These are phyloP conservation scores for Casuarina glauca DNA, from an alignment of 306 rosid species.

Conservation along the genomic window DNA sequence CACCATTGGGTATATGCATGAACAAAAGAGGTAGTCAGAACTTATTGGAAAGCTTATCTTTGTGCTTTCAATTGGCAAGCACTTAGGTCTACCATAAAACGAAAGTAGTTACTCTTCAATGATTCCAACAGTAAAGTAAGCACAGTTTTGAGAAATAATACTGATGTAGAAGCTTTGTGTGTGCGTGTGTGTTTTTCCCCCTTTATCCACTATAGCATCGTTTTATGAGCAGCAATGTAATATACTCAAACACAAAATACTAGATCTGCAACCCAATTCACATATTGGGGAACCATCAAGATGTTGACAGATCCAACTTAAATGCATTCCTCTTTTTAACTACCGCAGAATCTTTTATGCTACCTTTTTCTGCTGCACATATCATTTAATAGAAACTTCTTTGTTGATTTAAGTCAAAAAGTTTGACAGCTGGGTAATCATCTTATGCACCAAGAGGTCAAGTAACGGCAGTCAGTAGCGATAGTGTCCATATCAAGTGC, in stretches of 20 bases:
- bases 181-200: background rate
- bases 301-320: conserved; percentile 3
- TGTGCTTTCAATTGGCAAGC: conserved; percentile 6
- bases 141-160: background rate
- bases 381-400: background rate
- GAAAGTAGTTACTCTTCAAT: conserved; percentile 1
- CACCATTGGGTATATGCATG: background rate
- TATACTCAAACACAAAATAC: background rate
- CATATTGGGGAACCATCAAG: background rate
- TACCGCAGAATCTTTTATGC: background rate
- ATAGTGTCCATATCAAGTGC: conserved; percentile 12
- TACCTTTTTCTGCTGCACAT: background rate
- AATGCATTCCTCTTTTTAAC: background rate
- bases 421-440: conserved; percentile 15
- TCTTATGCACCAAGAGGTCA: conserved; percentile 9
- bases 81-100: background rate
- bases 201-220: background rate
- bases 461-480: conserved; percentile 11
- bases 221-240: background rate
- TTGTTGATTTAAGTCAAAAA: background rate
- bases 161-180: background rate
- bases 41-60: conserved; percentile 5
- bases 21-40: background rate
- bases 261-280: background rate
- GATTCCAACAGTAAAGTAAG: conserved; percentile 1